Conservation (phyloP, 805 yeast genomes). For the Monosporozyma yasuniensis region DNA sequence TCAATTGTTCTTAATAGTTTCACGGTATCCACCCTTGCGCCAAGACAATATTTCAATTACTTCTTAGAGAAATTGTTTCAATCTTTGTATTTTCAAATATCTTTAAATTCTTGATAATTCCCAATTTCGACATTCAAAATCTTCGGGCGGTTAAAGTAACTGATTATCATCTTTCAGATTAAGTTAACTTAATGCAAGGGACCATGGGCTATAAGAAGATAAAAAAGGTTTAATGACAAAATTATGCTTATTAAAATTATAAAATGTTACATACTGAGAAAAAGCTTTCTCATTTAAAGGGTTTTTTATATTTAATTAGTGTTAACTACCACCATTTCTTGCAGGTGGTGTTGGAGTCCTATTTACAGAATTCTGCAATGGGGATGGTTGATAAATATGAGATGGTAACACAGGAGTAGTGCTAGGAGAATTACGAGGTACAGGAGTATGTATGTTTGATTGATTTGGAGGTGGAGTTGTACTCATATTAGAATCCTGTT, state of each 20-base stretch:
- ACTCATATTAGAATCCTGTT: neutral
- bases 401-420: neutral
- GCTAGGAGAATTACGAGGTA: neutral
- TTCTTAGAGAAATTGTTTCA: neutral
- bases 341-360: neutral
- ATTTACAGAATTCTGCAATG: conserved; percentile 4
- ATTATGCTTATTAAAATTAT: neutral
- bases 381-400: conserved; percentile 1
- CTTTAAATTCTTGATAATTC: neutral
- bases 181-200: too few species aligned
- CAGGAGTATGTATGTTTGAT: neutral
- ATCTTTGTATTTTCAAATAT: neutral
- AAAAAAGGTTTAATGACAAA: neutral
- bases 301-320: neutral
- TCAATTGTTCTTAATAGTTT: neutral
- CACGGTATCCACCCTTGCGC: too few species aligned
- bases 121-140: neutral
- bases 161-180: too few species aligned
- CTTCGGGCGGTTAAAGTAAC: neutral
- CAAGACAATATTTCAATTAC: neutral
- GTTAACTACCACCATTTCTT: conserved; percentile 1
- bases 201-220: too few species aligned
- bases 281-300: neutral
- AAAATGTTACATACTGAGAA: neutral
- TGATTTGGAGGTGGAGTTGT: neutral